Evolutionary conservation across 73 alveolate genomes (phyloP).

Genomic region (Tetrahymena thermophila): DNA sequence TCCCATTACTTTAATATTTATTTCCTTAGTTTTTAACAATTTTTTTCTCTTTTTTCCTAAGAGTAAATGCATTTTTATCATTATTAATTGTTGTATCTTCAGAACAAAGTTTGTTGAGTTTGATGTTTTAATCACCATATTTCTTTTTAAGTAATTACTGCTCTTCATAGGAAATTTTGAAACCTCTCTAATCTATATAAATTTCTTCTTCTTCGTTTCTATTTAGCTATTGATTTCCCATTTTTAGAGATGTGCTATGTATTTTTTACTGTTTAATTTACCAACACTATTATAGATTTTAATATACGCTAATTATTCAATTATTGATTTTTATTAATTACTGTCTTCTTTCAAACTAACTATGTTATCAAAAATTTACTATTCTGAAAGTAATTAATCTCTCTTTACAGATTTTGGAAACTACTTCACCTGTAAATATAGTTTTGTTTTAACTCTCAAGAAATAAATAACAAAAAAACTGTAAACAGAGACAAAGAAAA

Average conservation of each 20-base stretch:
- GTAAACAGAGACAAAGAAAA: too few species aligned
- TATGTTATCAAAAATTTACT: too few species aligned
- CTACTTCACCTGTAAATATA: too few species aligned
- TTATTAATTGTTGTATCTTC: not conserved
- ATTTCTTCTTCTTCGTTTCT: not conserved
- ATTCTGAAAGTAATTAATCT: too few species aligned
- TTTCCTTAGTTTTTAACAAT: conserved; percentile 1
- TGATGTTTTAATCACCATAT: not conserved
- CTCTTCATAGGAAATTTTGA: not conserved
- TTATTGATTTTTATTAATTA: too few species aligned
- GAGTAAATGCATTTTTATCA: not conserved
- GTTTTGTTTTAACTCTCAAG: too few species aligned
- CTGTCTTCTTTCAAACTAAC: not conserved
- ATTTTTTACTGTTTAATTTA: not conserved
- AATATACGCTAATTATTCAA: not conserved
- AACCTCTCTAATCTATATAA: not conserved
- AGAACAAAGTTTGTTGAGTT: not conserved
- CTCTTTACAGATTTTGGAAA: too few species aligned
- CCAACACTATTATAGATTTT: not conserved
- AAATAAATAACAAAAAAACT: too few species aligned
- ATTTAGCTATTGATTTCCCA: not conserved
- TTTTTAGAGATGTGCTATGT: not conserved
- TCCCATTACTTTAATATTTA: not conserved
- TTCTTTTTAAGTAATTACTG: not conserved
- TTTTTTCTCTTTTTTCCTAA: not conserved